A percentile compares a stretch with the other conserved stretches of the same genome.
These are phyloP conservation scores for Chenopodium formosanum DNA, from an alignment of 148 eudicot genomes.

Conservation along the genomic window DNA sequence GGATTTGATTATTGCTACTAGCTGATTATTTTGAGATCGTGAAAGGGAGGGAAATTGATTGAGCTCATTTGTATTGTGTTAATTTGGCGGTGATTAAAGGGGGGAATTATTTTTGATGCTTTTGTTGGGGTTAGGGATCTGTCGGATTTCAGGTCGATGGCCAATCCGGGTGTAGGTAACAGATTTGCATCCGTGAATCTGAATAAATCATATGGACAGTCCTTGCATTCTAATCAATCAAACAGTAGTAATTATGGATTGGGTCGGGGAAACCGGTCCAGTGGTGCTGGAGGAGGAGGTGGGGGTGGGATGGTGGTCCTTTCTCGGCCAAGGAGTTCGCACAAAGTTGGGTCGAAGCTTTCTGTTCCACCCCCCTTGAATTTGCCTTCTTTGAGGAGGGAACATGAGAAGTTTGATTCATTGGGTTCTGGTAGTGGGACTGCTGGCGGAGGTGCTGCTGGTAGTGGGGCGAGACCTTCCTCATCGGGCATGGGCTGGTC, in stretches of 20 bases:
- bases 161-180: constrained; percentile 67
- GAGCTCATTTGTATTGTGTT: constrained; percentile 6
- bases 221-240: constrained; percentile 36
- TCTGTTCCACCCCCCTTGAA: constrained; percentile 99
- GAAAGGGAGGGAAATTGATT: neutral
- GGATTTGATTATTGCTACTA: neutral
- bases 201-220: constrained; percentile 85
- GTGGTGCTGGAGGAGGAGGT: constrained; percentile 34
- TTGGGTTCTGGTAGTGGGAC: constrained; percentile 63
- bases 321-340: constrained; percentile 62
- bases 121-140: constrained; percentile 40
- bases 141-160: constrained; percentile 51
- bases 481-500: constrained; percentile 84
- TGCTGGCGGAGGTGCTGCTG: constrained; percentile 41
- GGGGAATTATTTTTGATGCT: constrained; percentile 48
- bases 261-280: constrained; percentile 33
- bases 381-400: constrained; percentile 90
- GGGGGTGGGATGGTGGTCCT: constrained; percentile 87
- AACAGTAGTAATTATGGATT: constrained; percentile 50
- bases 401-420: constrained; percentile 77
- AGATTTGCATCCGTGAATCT: constrained; percentile 83
- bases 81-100: neutral
- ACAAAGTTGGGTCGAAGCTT: constrained; percentile 67
- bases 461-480: constrained; percentile 66
- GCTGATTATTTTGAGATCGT: constrained; percentile 22